These are phyloP conservation scores for Apophysomyces elegans DNA, from an alignment of 371 early-diverging fungal species.

Conservation along the genomic window DNA sequence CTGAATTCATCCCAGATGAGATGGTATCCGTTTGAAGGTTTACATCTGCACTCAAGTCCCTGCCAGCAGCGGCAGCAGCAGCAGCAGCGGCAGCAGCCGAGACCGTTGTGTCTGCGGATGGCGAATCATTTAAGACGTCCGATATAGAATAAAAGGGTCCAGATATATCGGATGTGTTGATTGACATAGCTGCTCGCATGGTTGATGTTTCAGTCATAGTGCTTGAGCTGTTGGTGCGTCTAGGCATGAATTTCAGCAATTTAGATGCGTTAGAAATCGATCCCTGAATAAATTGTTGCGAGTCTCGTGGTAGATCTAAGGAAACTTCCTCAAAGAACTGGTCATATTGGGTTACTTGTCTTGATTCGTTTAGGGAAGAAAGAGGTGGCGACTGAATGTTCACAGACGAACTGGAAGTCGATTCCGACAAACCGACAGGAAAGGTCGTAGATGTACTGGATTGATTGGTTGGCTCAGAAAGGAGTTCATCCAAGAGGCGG, in stretches of 20 bases:
- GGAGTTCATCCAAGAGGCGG: conserved; percentile 34
- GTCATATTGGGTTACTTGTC: conserved; percentile 42
- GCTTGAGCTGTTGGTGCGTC: conserved; percentile 17
- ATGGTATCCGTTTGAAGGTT: not conserved
- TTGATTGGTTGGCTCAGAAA: conserved; percentile 17
- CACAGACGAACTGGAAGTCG: conserved; percentile 10
- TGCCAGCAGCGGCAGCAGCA: conserved; percentile 23
- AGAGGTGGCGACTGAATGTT: conserved; percentile 12
- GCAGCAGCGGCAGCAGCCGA: conserved; percentile 24
- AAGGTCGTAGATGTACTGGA: not conserved
- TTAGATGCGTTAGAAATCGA: conserved; percentile 24
- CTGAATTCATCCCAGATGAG: not conserved
- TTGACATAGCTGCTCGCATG: conserved; percentile 13
- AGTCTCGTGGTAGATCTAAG: conserved; percentile 48
- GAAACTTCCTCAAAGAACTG: conserved; percentile 61
- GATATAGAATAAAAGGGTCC: conserved; percentile 58
- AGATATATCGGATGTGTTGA: conserved; percentile 38
- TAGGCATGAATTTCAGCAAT: conserved; percentile 47
- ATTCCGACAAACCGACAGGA: not conserved
- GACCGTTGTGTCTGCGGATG: conserved; percentile 19
- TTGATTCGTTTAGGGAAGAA: conserved; percentile 3
- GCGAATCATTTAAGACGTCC: conserved; percentile 46
- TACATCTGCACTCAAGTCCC: conserved; percentile 9
- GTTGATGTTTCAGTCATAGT: conserved; percentile 8
- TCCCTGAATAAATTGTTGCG: not conserved